Evolutionary conservation across 257 asterid genomes (phyloP), one percentile per base, ranked within the genome.

Genomic region (Lithospermum erythrorhizon): DNA sequence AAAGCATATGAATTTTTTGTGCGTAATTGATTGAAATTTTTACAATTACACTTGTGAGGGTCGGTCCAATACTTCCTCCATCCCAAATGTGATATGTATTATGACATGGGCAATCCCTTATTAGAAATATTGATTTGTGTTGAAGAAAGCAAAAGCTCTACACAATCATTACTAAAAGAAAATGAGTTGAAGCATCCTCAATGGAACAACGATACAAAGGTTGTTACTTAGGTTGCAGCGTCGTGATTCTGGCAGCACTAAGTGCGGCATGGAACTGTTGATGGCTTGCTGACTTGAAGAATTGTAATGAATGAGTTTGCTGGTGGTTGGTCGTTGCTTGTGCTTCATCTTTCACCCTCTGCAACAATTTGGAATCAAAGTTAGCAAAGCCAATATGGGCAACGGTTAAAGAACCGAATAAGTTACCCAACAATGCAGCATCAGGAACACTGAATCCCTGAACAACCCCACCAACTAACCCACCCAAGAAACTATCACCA

Each of bases 401-500:
- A 47, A 89, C 98, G 0, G 98, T 88, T 21, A 93, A 80, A 2
- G 96, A 84, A 5, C 98, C 98, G 22, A 91, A 91, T 21, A 82
- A 81, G 78, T 91, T 91, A 16, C 98, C 98, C 76, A 91, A 58
- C 78, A 84, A 75, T 54, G 95, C 98, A 35, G 97, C 93, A 69
- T 88, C 98, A 21, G 87, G 84, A 64, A 86, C 86, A 3, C 84
- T 47, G 78, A 88, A 67, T 29, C 95, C 98, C 47, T 78, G 81
- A 20, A 72, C 79, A 32, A 89, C 76, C 57, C 98, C 98, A 3
- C 78, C 86, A 11, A 88, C 97, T 57, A 91, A 77, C 15, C 98
- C 98, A 6, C 95, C 98, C 24, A 91, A 79, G 25, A 88, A 91
- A 64, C 98, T 86, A 75, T 91, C 98, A 45, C 98, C 97, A 15